Percentiles rank a stretch among this genome's conserved stretches.
Conservation (phyloP, 495 filamentous ascomycete species). For the Lindgomyces ingoldianus region DNA sequence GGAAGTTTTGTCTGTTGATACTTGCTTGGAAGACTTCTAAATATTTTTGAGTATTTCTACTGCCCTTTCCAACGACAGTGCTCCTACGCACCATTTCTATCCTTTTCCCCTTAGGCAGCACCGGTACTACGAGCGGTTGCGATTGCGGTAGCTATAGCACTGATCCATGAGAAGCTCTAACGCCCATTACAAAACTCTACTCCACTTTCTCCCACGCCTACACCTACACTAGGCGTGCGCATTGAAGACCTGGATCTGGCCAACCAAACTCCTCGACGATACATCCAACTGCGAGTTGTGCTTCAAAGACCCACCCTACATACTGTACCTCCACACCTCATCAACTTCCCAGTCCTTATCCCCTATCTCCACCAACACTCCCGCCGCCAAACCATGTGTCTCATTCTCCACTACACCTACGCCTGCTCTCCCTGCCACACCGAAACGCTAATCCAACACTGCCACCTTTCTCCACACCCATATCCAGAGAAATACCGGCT, state of each 20-base stretch:
- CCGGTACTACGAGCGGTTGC: too few relatives aligned
- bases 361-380: not conserved
- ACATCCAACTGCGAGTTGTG: not conserved
- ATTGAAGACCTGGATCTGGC: not conserved
- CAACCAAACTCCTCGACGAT: not conserved
- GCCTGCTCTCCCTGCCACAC: conserved; percentile 9
- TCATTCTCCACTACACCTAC: conserved; percentile 20
- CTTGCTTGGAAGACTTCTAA: not conserved
- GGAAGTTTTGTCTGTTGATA: too few relatives aligned
- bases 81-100: too few relatives aligned
- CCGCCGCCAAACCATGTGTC: conserved; percentile 15
- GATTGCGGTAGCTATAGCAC: too few relatives aligned
- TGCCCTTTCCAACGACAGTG: too few relatives aligned
- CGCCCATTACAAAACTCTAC: too few relatives aligned
- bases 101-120: too few relatives aligned
- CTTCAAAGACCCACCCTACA: not conserved
- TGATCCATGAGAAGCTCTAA: too few relatives aligned
- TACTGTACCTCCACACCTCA: not conserved
- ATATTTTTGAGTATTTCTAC: not conserved
- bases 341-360: not conserved
- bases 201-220: too few relatives aligned
- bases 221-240: too few relatives aligned
- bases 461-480: not conserved
- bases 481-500: not conserved
- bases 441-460: conserved; percentile 26